A percentile compares a stretch with the other conserved stretches of the same genome.
Evolutionary conservation across 208 protist species (phyloP).

Genomic region (Leishmania mexicana): DNA sequence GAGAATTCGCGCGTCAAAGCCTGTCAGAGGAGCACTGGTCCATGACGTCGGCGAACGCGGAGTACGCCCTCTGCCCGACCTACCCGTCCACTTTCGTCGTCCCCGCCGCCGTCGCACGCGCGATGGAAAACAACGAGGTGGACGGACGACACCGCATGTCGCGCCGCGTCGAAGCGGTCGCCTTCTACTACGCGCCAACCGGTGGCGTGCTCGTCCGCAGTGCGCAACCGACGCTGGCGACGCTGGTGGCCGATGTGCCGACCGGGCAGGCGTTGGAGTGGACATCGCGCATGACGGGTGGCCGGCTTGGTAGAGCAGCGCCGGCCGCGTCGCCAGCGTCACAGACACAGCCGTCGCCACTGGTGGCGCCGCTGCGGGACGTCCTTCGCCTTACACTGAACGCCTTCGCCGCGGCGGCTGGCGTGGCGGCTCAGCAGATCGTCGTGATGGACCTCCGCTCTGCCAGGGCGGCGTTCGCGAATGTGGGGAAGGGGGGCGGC

Average conservation of each 20-base stretch:
- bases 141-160: slow-evolving; percentile 38
- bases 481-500: slow-evolving; percentile 45
- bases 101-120: slow-evolving; percentile 30
- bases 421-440: slow-evolving; percentile 22
- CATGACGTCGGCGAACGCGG: slow-evolving; percentile 40
- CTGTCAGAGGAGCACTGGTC: slow-evolving; percentile 35
- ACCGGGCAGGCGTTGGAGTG: slow-evolving; percentile 16
- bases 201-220: slow-evolving; percentile 58
- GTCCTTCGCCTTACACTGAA: slow-evolving; percentile 17
- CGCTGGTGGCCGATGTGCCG: slow-evolving; percentile 17
- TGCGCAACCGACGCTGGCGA: slow-evolving; percentile 63
- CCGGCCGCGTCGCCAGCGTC: background rate
- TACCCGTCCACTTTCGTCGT: slow-evolving; percentile 61
- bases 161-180: slow-evolving; percentile 74
- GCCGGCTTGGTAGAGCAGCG: slow-evolving; percentile 7
- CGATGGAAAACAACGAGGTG: slow-evolving; percentile 23
- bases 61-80: slow-evolving; percentile 38
- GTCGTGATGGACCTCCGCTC: slow-evolving; percentile 51
- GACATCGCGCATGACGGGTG: slow-evolving; percentile 17
- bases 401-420: slow-evolving; percentile 28
- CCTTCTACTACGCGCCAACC: slow-evolving; percentile 60
- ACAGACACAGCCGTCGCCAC: background rate
- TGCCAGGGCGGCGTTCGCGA: slow-evolving; percentile 29
- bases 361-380: slow-evolving; percentile 14
- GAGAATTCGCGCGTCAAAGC: slow-evolving; percentile 44